These are phyloP conservation scores for Trichophyton equinum DNA, from an alignment of 2,329 filamentous ascomycete genomes.

Conservation along the genomic window DNA sequence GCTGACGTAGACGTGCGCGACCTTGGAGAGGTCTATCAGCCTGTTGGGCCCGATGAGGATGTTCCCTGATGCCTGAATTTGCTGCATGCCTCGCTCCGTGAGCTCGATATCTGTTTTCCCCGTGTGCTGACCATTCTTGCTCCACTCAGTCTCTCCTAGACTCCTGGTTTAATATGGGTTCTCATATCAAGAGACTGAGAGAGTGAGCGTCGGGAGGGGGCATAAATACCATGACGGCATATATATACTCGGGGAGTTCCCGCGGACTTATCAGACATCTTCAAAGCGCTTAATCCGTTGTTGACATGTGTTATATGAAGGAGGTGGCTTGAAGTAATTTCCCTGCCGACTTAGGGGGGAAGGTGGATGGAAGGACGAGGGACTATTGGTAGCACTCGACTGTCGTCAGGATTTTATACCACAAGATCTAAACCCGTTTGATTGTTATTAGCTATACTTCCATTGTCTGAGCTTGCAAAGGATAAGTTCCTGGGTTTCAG, in stretches of 20 bases:
- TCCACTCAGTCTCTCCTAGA: slow-evolving; percentile 37
- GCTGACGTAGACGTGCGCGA: slow-evolving; percentile 40
- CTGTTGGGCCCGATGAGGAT: slow-evolving; percentile 39
- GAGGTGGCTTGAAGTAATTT: too few species aligned
- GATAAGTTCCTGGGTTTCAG: too few species aligned
- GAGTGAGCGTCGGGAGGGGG: background rate
- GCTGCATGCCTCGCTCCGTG: slow-evolving; percentile 30
- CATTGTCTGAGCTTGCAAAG: too few species aligned
- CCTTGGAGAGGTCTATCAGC: slow-evolving; percentile 39
- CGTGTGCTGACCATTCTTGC: slow-evolving; percentile 37
- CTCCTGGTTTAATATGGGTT: background rate
- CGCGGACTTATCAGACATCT: slow-evolving; percentile 29
- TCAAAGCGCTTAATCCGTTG: background rate
- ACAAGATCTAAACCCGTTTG: too few species aligned
- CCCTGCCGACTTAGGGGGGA: too few species aligned
- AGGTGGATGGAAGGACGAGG: too few species aligned
- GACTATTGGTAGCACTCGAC: too few species aligned
- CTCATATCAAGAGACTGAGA: background rate
- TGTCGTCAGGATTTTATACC: too few species aligned
- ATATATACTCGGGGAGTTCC: slow-evolving; percentile 28
- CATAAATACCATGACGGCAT: slow-evolving; percentile 25
- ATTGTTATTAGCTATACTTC: too few species aligned
- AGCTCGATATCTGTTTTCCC: slow-evolving; percentile 35
- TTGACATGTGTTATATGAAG: too few species aligned
- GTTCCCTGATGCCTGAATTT: slow-evolving; percentile 35